A percentile compares a stretch with the other conserved stretches of the same genome.
These are phyloP conservation scores for Blastobotrys muscicola DNA, from an alignment of 805 yeast genomes.

Conservation along the genomic window DNA sequence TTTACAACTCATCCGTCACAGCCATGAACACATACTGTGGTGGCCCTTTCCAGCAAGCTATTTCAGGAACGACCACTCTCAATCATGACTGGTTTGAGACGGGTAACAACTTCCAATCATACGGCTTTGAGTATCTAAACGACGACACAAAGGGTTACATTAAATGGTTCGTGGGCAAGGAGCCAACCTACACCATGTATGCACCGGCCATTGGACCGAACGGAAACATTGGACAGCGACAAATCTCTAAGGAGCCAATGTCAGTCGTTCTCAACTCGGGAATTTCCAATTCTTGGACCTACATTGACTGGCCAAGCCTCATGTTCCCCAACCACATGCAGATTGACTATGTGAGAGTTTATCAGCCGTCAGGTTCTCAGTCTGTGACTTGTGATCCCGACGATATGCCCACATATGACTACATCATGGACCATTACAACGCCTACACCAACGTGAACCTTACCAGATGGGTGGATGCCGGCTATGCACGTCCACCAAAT, in stretches of 20 bases:
- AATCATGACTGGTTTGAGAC: constrained; percentile 75
- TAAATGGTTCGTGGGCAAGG: constrained; percentile 77
- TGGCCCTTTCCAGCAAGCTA: constrained; percentile 89
- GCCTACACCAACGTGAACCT: constrained; percentile 63
- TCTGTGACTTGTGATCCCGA: constrained; percentile 77
- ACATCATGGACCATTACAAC: constrained; percentile 57
- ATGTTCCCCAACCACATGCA: constrained; percentile 69
- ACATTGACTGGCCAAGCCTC: constrained; percentile 76
- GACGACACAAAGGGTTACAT: constrained; percentile 56
- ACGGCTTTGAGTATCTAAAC: constrained; percentile 68
- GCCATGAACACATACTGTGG: constrained; percentile 83
- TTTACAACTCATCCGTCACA: constrained; percentile 60
- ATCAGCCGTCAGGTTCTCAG: constrained; percentile 63
- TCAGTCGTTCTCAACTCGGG: constrained; percentile 79
- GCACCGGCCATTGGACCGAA: constrained; percentile 76
- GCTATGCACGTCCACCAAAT: constrained; percentile 61
- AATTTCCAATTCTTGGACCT: constrained; percentile 85
- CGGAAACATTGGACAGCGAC: constrained; percentile 82
- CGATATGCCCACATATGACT: constrained; percentile 76
- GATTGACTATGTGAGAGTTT: constrained; percentile 81
- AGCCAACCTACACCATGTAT: constrained; percentile 64
- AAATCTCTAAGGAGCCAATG: constrained; percentile 87
- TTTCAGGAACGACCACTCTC: constrained; percentile 71
- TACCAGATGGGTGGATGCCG: constrained; percentile 70
- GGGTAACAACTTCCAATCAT: constrained; percentile 65